Evolutionary conservation across 1,284 basidiomycete species (phyloP).

Genomic region (Austroboletus niveus): DNA sequence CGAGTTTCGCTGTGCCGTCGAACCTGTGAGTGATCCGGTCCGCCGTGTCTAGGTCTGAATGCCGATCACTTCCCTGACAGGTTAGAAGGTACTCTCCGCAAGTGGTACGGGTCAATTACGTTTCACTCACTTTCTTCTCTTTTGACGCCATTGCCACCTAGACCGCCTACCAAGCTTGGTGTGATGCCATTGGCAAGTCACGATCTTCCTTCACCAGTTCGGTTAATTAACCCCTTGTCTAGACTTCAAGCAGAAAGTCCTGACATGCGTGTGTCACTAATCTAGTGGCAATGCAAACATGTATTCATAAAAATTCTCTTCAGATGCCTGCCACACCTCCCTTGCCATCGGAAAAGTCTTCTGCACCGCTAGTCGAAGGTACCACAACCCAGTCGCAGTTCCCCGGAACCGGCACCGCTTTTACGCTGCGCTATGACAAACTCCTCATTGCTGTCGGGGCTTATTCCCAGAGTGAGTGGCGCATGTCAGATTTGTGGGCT

Average conservation of each 20-base stretch:
- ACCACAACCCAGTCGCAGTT: constrained; percentile 12
- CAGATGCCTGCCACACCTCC: constrained; percentile 60
- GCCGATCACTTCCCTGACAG: constrained; percentile 28
- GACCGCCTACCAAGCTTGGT: constrained; percentile 71
- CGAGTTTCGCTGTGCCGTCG: constrained; percentile 77
- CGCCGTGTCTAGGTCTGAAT: constrained; percentile 21
- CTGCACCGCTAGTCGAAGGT: constrained; percentile 8
- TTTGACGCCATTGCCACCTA: constrained; percentile 24
- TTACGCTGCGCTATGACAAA: constrained; percentile 72
- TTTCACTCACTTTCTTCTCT: neutral
- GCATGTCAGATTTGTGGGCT: neutral
- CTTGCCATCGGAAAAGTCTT: constrained; percentile 29
- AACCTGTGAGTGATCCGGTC: constrained; percentile 53
- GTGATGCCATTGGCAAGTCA: constrained; percentile 57
- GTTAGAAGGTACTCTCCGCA: constrained; percentile 54
- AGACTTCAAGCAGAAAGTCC: constrained; percentile 64
- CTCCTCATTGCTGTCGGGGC: constrained; percentile 83
- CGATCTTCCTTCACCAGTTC: neutral
- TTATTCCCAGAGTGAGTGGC: constrained; percentile 71
- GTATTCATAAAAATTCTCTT: neutral
- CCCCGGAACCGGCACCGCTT: constrained; percentile 24
- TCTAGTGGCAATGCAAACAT: neutral
- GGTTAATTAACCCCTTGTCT: constrained; percentile 11
- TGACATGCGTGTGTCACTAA: constrained; percentile 52
- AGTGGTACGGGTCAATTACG: constrained; percentile 41